Conservation (phyloP, 345 rosid genomes). For the Brassica nigra region DNA sequence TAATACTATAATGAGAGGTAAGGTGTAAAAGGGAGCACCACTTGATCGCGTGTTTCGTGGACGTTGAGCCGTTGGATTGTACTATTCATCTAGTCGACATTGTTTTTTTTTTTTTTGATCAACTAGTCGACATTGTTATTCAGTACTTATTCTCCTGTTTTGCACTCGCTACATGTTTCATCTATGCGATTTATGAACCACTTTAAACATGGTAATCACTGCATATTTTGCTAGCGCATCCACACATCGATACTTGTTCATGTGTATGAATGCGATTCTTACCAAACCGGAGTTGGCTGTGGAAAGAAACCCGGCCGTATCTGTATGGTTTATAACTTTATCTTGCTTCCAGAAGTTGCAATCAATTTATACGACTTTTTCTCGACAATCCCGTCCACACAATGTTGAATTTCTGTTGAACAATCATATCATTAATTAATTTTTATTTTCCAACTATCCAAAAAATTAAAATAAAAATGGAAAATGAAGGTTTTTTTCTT, state of each 20-base stretch:
- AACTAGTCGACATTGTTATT: conserved; percentile 1
- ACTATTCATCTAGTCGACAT: conserved; percentile 14
- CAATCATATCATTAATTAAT: neutral
- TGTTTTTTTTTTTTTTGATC: too few species aligned
- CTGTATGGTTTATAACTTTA: neutral
- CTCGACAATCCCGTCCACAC: neutral
- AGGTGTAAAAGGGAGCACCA: conserved; percentile 24
- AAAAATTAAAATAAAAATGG: too few species aligned
- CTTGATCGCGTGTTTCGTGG: conserved; percentile 31
- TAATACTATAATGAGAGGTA: neutral
- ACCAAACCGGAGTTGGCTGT: neutral
- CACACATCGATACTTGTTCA: neutral
- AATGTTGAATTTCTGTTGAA: neutral
- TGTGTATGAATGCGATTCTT: neutral
- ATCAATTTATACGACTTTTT: neutral
- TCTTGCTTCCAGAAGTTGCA: neutral
- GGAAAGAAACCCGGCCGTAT: neutral
- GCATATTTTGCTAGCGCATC: neutral
- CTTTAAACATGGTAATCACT: neutral
- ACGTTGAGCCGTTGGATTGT: conserved; percentile 37
- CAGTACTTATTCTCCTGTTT: neutral
- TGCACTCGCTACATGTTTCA: neutral
- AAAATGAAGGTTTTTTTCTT: too few species aligned
- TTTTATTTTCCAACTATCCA: neutral
- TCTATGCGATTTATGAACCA: neutral